Base-by-base conservation (phyloP, 192 early-diverging fungal species). In the Gryganskiella cystojenkinii region DNA sequence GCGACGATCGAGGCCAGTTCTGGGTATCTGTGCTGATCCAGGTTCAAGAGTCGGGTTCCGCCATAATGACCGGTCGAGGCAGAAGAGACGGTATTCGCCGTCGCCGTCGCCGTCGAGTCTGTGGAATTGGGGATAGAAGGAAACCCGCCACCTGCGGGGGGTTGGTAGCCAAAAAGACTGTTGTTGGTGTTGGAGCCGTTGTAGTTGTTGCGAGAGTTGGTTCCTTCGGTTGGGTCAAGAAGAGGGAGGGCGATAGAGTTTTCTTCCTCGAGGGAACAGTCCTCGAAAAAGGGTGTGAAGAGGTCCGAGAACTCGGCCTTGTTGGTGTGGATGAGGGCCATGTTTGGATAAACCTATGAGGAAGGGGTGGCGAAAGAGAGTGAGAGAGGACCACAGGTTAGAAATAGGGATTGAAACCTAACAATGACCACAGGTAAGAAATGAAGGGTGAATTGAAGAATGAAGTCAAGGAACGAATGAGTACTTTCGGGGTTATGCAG, bases 241-340 rank as follows among this genome's bases (percentile, higher is more conserved):
- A n/a, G n/a, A 11, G 68, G 42, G 49, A 50, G 17, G 19, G 57
- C 30, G 22, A 59, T 7, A 24, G 61, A 28, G 9, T 34, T 19
- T 35, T 66, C 56, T 22, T 69, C 17, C 17, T 69, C 54, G 19
- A 54, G 56, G 5, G 67, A 33, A 24, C 54, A 52, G 33, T 59
- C 40, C 34, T 78, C 65, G 33, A 69, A 78, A 8, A 64, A 64
- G 30, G 42, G 44, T 0, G 14, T 56, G 19, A 78, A 69, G 20
- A 54, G 27, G 34, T 59, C 65, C 9, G 65, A 64, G 42, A 69
- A 42, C 40, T 78, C 74, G 24, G 17, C 30, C 19, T n/a, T 34
- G 25, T 20, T 28, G 4, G 70, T 64, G 20, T 56, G 40, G 13
- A 70, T 47, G 37, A 70, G 68, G 4, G 61, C 37, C 60, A 71